A percentile compares a stretch with the other conserved stretches of the same genome.
Evolutionary conservation across 139 green algal genomes (phyloP).

Genomic region (Picochlorum sp.): DNA sequence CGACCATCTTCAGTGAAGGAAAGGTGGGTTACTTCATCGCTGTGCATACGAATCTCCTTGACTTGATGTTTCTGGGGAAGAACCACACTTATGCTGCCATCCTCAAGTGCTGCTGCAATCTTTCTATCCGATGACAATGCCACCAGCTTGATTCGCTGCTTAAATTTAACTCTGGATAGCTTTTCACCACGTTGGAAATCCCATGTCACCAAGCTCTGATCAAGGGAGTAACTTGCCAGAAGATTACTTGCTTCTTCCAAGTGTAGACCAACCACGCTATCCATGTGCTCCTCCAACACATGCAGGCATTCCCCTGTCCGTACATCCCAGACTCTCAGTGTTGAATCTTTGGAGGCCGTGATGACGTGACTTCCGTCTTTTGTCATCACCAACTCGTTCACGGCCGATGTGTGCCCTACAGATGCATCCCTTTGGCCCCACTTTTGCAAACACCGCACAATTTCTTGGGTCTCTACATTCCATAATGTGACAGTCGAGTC

Average conservation of each 20-base stretch:
- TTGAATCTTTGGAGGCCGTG: constrained; percentile 60
- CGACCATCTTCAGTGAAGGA: constrained; percentile 32
- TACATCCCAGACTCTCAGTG: constrained; percentile 57
- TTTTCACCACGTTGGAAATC: constrained; percentile 16
- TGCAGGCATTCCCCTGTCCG: constrained; percentile 20
- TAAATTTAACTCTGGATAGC: neutral
- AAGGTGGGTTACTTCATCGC: constrained; percentile 20
- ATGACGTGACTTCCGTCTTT: constrained; percentile 31
- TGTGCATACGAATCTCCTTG: too few species aligned
- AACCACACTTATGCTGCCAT: constrained; percentile 23
- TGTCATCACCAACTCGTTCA: constrained; percentile 34
- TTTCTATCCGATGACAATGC: neutral
- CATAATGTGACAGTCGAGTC: constrained; percentile 60
- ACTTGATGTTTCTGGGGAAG: neutral
- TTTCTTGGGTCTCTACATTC: constrained; percentile 35
- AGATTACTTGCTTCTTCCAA: constrained; percentile 13
- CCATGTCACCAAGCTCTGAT: constrained; percentile 36
- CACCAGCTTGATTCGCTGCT: constrained; percentile 3
- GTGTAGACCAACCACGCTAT: constrained; percentile 16
- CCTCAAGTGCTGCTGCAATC: constrained; percentile 25
- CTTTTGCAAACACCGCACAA: constrained; percentile 43
- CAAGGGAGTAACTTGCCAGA: constrained; percentile 42
- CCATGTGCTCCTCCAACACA: constrained; percentile 26
- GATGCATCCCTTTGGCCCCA: constrained; percentile 32
- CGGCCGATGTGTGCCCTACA: constrained; percentile 36